These are phyloP conservation scores for Jacaranda mimosifolia DNA, from an alignment of 257 asterid species.

Conservation along the genomic window DNA sequence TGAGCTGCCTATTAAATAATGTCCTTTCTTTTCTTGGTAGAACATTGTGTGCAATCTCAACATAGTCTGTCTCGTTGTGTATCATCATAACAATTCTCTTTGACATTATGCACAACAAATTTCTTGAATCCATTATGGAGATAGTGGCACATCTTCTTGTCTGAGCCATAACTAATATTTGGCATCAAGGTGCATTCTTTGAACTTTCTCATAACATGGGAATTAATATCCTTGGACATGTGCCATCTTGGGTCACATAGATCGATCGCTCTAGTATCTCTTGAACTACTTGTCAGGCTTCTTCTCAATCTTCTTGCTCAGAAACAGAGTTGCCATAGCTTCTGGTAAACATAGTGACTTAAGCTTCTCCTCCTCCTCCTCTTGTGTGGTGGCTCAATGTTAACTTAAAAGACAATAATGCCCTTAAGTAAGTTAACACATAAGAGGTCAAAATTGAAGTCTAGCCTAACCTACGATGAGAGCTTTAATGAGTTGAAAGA, in stretches of 20 bases:
- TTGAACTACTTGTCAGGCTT: slow-evolving; percentile 51
- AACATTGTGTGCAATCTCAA: too few species aligned
- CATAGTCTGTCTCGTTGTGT: slow-evolving; percentile 50
- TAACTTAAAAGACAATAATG: not conserved
- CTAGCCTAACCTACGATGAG: too few species aligned
- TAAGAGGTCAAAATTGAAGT: too few species aligned
- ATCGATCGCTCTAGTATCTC: slow-evolving; percentile 52
- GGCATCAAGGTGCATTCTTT: slow-evolving; percentile 59
- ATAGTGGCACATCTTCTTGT: slow-evolving; percentile 52
- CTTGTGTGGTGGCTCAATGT: slow-evolving; percentile 10
- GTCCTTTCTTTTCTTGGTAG: too few species aligned
- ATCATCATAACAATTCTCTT: slow-evolving; percentile 55
- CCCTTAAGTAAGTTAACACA: too few species aligned
- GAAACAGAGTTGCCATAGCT: slow-evolving; percentile 50
- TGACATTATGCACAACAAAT: slow-evolving; percentile 53
- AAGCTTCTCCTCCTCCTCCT: not conserved
- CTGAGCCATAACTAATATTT: slow-evolving; percentile 56
- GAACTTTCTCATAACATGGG: slow-evolving; percentile 63
- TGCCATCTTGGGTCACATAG: slow-evolving; percentile 57
- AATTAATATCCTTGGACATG: slow-evolving; percentile 59
- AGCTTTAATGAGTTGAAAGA: too few species aligned
- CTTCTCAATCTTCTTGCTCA: slow-evolving; percentile 51
- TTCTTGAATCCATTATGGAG: slow-evolving; percentile 62
- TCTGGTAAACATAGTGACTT: slow-evolving; percentile 24
- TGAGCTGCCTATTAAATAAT: too few species aligned